Evolutionary conservation across 768 basidiomycete genomes (phyloP), one percentile per base, ranked within the genome.

Genomic region (Trametes cingulata): DNA sequence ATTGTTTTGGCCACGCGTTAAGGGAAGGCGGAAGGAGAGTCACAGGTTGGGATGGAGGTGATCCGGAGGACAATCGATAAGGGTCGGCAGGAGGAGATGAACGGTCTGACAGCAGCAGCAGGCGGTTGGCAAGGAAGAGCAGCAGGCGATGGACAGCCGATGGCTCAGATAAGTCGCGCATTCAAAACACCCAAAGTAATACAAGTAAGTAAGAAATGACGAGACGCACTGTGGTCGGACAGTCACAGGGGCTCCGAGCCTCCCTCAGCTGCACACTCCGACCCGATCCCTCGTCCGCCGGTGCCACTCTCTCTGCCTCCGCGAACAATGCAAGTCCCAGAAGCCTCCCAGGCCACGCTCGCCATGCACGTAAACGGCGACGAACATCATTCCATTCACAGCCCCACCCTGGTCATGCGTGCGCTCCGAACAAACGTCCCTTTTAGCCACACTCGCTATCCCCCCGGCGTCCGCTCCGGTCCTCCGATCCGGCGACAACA

Each of bases 1-100:
- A 53, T 59, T 55, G 58, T 46, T 40, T 54, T 22, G 58, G 22
- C 50, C 54, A 55, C 60, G 53, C 42, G 61, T 56, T 46, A 36
- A 39, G 49, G 51, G 25, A 45, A 46, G 52, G 46, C 20, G 45
- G 15, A 25, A 50, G 58, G 55, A 43, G 64, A 60, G 69, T 66
- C 64, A 68, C 67, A 69, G 61, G 67, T 66, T 58, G 59, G 59
- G 50, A 36, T 22, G 59, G 37, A 55, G 60, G 52, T 63, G 69
- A 65, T 70, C 65, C 64, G 66, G 62, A 40, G 24, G 42, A 55
- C 63, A 62, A 68, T 68, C 64, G 69, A 72, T 72, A 70, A 69
- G 27, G 65, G 66, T 66, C 65, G 65, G 66, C 55, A 41, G 52
- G 48, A 39, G 29, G 45, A 40, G 53, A 47, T 51, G 48, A 52